A percentile compares a stretch with the other conserved stretches of the same genome.
Conservation (phyloP, 73 alveolate genomes). For the Symbiodinium pilosum region DNA sequence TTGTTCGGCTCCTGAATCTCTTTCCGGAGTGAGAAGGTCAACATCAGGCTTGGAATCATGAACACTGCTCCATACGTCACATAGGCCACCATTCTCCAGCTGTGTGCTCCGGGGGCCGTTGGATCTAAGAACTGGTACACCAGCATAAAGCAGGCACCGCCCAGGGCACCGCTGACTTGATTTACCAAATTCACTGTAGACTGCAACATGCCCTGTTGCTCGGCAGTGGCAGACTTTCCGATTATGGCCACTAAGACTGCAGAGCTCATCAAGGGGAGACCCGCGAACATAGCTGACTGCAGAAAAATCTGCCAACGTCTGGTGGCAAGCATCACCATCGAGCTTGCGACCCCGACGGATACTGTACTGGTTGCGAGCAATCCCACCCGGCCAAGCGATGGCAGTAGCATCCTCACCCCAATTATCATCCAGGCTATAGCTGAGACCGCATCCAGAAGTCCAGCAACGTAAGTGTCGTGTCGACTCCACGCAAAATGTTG, state of each 20-base stretch:
- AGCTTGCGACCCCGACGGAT: neutral
- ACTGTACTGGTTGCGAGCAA: neutral
- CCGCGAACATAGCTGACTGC: neutral
- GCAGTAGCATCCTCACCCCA: constrained; percentile 10
- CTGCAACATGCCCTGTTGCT: constrained; percentile 5
- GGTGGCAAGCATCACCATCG: neutral
- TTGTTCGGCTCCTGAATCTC: neutral
- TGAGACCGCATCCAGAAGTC: neutral
- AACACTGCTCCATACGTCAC: neutral
- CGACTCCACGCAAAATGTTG: constrained; percentile 13
- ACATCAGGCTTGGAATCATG: neutral
- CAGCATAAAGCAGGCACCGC: neutral
- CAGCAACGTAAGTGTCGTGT: neutral
- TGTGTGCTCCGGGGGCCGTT: neutral
- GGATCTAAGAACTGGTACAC: constrained; percentile 9
- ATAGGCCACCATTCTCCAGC: neutral
- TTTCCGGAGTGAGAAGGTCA: neutral
- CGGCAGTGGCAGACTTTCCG: neutral
- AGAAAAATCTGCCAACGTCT: constrained; percentile 5
- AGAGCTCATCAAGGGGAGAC: neutral
- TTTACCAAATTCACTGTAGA: neutral
- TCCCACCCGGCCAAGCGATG: neutral
- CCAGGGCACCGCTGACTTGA: constrained; percentile 1
- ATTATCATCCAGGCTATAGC: neutral
- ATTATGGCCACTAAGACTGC: neutral